Conservation (phyloP, 2,329 filamentous ascomycete genomes). For the Bipolaris oryzae region DNA sequence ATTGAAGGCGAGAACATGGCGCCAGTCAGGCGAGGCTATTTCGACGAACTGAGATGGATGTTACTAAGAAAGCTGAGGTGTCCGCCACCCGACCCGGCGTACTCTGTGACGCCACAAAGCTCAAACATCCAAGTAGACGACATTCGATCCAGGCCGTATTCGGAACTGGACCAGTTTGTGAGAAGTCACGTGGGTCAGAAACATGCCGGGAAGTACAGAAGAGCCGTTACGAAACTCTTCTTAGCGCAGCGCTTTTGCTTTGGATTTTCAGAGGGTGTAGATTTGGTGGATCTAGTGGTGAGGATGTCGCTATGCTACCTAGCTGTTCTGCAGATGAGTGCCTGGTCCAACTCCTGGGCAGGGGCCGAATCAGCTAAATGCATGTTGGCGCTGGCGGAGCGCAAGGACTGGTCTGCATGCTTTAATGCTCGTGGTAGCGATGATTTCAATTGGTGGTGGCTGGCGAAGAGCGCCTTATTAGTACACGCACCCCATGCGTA, state of each 20-base stretch:
- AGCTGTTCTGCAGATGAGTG: slow-evolving; percentile 33
- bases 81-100: slow-evolving; percentile 47
- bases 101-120: slow-evolving; percentile 34
- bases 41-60: slow-evolving; percentile 45
- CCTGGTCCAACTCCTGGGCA: slow-evolving; percentile 3
- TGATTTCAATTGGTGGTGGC: slow-evolving; percentile 13
- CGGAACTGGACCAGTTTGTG: slow-evolving; percentile 51
- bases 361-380: slow-evolving; percentile 2
- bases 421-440: neutral
- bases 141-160: slow-evolving; percentile 47
- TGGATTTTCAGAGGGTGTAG: slow-evolving; percentile 50
- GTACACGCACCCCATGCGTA: slow-evolving; percentile 33
- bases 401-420: slow-evolving; percentile 5
- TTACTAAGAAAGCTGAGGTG: slow-evolving; percentile 49
- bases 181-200: slow-evolving; percentile 15
- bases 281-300: slow-evolving; percentile 77
- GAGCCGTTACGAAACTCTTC: slow-evolving; percentile 49
- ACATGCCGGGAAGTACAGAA: slow-evolving; percentile 44
- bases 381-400: neutral
- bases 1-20: slow-evolving; percentile 28
- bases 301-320: slow-evolving; percentile 60
- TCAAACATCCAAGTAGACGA: slow-evolving; percentile 36
- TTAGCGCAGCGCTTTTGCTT: slow-evolving; percentile 50
- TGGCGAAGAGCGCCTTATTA: slow-evolving; percentile 7
- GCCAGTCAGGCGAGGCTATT: slow-evolving; percentile 12